Percentiles rank a stretch among this genome's conserved stretches.
phyloP scores from a whole-genome alignment of 352 stramenopile genomes.

The Globisporangium camurandrum region DNA sequence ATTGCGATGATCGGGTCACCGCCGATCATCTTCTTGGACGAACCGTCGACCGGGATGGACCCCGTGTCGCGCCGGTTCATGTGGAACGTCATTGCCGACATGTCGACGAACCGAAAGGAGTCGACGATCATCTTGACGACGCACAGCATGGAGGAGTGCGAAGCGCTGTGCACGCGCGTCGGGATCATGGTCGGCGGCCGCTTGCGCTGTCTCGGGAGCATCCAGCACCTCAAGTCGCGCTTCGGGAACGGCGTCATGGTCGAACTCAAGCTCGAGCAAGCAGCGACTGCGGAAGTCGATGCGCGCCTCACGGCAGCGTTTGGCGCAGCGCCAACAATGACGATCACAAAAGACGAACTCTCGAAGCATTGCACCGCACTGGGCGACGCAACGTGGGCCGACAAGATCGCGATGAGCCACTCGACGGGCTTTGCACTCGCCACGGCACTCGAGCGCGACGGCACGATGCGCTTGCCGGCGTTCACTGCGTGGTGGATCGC shows the following conservation, averaged over 20 bases:
- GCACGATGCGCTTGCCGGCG: conserved; percentile 24
- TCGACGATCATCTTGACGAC: conserved; percentile 87
- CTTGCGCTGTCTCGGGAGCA: conserved; percentile 73
- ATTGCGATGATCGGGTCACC: conserved; percentile 92
- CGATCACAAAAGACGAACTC: conserved; percentile 28
- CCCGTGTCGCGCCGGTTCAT: conserved; percentile 91
- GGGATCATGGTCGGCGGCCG: conserved; percentile 88
- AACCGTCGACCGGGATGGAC: conserved; percentile 93
- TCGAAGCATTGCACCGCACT: conserved; percentile 34
- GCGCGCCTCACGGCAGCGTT: conserved; percentile 26
- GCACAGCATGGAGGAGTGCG: conserved; percentile 93
- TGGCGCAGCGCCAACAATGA: conserved; percentile 13
- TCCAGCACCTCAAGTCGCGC: conserved; percentile 93
- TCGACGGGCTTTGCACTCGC: conserved; percentile 59
- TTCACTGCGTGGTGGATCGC: conserved; percentile 60
- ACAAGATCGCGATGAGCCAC: conserved; percentile 41
- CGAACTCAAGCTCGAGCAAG: conserved; percentile 55
- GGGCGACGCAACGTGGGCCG: conserved; percentile 31
- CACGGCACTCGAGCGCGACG: conserved; percentile 42
- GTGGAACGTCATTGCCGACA: conserved; percentile 90
- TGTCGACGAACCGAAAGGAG: conserved; percentile 52
- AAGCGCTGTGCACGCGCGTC: conserved; percentile 53
- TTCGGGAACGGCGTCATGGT: conserved; percentile 94
- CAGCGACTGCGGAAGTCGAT: conserved; percentile 23
- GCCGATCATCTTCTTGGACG: conserved; percentile 94